These are phyloP conservation scores for Curvularia sp. DNA, from an alignment of 2,329 filamentous ascomycete species.

Conservation along the genomic window DNA sequence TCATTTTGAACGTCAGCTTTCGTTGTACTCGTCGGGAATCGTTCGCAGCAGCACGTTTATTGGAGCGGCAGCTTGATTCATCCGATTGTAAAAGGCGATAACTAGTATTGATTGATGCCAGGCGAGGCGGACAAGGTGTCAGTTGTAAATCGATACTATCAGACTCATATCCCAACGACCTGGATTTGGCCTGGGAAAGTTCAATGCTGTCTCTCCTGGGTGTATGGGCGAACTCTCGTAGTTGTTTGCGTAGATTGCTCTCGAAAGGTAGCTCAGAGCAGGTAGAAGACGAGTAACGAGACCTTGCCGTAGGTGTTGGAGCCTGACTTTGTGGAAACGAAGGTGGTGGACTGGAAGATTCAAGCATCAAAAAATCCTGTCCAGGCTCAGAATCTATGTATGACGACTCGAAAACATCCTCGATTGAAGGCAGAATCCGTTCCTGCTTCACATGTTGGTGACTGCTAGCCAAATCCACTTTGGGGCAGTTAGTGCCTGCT, in stretches of 20 bases:
- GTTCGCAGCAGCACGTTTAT: fast-evolving
- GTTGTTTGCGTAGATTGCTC: background rate
- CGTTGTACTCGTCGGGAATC: background rate
- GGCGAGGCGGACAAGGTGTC: background rate
- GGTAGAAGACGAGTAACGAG: background rate
- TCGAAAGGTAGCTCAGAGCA: background rate
- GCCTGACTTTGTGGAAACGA: background rate
- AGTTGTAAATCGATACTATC: background rate
- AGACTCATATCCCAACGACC: background rate
- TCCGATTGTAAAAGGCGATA: background rate
- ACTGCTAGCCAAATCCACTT: background rate
- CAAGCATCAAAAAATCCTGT: background rate
- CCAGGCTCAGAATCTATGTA: background rate
- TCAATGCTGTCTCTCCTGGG: background rate
- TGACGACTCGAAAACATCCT: background rate
- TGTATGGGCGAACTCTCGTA: no score
- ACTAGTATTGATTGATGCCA: no score
- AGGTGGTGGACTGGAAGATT: background rate
- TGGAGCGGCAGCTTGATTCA: background rate
- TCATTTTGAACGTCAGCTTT: background rate
- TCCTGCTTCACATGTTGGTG: background rate
- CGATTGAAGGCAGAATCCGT: background rate
- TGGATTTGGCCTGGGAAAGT: background rate
- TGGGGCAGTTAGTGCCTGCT: background rate
- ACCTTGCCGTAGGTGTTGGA: background rate